These are phyloP conservation scores for Huntiella decipiens DNA, from an alignment of 2,329 filamentous ascomycete species.

Conservation along the genomic window DNA sequence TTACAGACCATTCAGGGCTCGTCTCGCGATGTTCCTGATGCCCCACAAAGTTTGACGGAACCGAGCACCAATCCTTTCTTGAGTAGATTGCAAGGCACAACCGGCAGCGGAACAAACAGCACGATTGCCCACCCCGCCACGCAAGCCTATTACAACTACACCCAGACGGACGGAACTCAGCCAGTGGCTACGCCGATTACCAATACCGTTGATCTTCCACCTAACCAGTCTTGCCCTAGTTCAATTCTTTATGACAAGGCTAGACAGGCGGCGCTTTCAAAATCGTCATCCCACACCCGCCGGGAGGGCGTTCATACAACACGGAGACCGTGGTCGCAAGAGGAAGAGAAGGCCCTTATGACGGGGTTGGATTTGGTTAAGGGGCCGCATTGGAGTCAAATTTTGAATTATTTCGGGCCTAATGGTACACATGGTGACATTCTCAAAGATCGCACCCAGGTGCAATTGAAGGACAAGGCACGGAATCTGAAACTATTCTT, in stretches of 20 bases:
- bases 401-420: constrained; percentile 63
- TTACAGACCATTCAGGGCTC: not conserved
- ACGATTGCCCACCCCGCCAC: constrained; percentile 5
- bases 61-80: constrained; percentile 4
- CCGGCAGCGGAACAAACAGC: constrained; percentile 19
- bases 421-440: constrained; percentile 66
- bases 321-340: constrained; percentile 67
- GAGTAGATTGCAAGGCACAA: constrained; percentile 18
- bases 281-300: constrained; percentile 34
- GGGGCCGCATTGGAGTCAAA: constrained; percentile 85
- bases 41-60: not conserved
- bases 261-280: constrained; percentile 37
- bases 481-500: constrained; percentile 82
- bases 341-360: constrained; percentile 83
- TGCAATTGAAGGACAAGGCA: constrained; percentile 84
- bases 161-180: constrained; percentile 5
- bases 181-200: not conserved
- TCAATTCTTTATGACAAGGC: constrained; percentile 38
- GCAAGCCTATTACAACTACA: constrained; percentile 9
- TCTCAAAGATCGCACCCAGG: constrained; percentile 73
- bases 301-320: constrained; percentile 40
- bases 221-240: constrained; percentile 36
- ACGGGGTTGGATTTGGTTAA: constrained; percentile 73
- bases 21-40: constrained; percentile 1
- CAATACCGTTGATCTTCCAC: constrained; percentile 24